Percentiles rank a stretch among this genome's conserved stretches.
phyloP scores from a whole-genome alignment of 352 stramenopile genomes.

The Globisporangium rhizosaccharum region DNA sequence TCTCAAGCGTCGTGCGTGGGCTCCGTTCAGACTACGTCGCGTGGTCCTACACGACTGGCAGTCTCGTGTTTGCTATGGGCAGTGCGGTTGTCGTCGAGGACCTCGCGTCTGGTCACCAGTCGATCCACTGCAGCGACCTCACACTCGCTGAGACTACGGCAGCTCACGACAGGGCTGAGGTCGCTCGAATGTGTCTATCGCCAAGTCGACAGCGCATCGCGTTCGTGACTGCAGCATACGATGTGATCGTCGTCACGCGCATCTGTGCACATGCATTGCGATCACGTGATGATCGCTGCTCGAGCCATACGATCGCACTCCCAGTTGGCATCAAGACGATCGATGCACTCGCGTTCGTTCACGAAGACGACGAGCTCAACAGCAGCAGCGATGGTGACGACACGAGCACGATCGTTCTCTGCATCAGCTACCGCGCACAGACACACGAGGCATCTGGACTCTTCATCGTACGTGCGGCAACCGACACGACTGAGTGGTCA shows the following conservation, averaged over 20 bases:
- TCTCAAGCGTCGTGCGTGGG: constrained; percentile 7
- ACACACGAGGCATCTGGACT: neutral
- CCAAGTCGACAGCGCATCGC: constrained; percentile 15
- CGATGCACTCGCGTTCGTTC: constrained; percentile 9
- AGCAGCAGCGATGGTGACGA: neutral
- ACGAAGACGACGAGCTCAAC: neutral
- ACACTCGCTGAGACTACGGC: neutral
- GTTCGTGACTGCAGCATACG: constrained; percentile 18
- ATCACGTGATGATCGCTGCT: neutral
- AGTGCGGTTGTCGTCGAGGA: constrained; percentile 30
- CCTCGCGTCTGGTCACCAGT: constrained; percentile 20
- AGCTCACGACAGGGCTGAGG: constrained; percentile 9
- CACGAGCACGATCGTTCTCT: neutral
- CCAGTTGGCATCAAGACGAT: constrained; percentile 2
- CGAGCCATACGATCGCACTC: neutral
- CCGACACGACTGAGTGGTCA: constrained; percentile 1
- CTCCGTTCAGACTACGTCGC: constrained; percentile 13
- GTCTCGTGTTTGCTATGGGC: constrained; percentile 21
- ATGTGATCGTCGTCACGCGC: constrained; percentile 14
- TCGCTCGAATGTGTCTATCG: constrained; percentile 28
- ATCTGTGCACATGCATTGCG: neutral
- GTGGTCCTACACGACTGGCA: constrained; percentile 31
- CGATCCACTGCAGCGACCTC: constrained; percentile 7
- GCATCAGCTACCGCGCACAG: constrained; percentile 1
- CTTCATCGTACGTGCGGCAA: constrained; percentile 2